Conservation (phyloP, 2,329 filamentous ascomycete species). For the Neofusicoccum cordaticola region DNA sequence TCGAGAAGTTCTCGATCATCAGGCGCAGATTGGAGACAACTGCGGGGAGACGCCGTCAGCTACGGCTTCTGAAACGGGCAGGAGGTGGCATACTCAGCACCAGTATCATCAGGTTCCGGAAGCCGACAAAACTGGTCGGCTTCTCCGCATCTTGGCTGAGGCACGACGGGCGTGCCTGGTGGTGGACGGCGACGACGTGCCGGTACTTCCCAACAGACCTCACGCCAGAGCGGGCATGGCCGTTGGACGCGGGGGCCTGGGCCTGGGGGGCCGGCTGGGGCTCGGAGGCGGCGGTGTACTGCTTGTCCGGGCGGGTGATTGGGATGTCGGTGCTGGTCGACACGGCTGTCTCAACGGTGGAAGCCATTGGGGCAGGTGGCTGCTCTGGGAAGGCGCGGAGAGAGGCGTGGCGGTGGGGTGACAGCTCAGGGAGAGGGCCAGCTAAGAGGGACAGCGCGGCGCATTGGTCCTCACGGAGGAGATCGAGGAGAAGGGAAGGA, state of each 20-base stretch:
- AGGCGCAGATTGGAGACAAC: conserved; percentile 91
- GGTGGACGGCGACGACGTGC: conserved; percentile 86
- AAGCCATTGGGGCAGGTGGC: conserved; percentile 16
- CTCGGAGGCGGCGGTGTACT: conserved; percentile 23
- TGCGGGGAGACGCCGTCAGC: conserved; percentile 38
- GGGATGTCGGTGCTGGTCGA: conserved; percentile 29
- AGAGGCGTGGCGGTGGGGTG: conserved; percentile 3
- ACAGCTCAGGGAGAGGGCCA: not conserved
- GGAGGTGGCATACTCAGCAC: conserved; percentile 65
- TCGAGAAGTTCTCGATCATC: conserved; percentile 95
- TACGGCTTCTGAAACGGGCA: not conserved
- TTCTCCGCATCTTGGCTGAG: conserved; percentile 77
- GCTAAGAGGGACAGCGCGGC: not conserved
- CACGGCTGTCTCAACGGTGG: conserved; percentile 23
- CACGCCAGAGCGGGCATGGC: conserved; percentile 19
- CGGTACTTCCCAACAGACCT: conserved; percentile 65
- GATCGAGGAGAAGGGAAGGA: not conserved
- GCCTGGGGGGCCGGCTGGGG: conserved; percentile 10
- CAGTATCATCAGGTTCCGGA: conserved; percentile 93
- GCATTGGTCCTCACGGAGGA: conserved; percentile 10
- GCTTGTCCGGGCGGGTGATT: conserved; percentile 24
- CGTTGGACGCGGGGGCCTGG: conserved; percentile 18
- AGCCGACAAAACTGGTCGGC: conserved; percentile 84
- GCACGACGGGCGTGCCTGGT: conserved; percentile 68
- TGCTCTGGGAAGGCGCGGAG: not conserved